Base-by-base conservation (phyloP, 768 basidiomycete species). In the Clavulina sp. region DNA sequence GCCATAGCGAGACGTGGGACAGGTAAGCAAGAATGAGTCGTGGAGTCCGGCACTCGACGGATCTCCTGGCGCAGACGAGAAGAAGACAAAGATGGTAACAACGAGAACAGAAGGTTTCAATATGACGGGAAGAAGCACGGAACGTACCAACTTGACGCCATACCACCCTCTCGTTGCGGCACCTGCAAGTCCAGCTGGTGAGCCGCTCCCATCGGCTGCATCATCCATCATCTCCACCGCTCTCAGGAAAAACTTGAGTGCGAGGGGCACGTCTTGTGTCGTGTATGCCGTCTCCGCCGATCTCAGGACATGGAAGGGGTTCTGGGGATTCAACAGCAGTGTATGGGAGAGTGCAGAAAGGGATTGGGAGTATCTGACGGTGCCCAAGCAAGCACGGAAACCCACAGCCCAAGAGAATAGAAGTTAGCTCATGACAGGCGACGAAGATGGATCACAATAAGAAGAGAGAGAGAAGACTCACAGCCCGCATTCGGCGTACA, bases 281-380 rank as follows among this genome's bases (percentile, higher is more conserved):
- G 85, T 84, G 61, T 84, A 89, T 0, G 85, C 86, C 5, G 83
- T 88, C 64, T 95, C 89, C 0, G 87, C 89, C 47, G 78, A 80
- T 57, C 81, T 81, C n/a, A 91, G 72, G 52, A 78, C 73, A 34
- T 83, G 79, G 60, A 87, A 84, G 0, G 85, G 82, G 59, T 89
- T 92, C 57, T 91, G 85, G 0, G 89, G 86, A 2, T 79, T 74
- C 29, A 95, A 73, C 29, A 89, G 69, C 41, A 92, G 71, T 4
- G 76, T 81, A 65, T 95, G 88, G 7, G 83, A 80, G 3, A 91
- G 70, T 0, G 86, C 72, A 61, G 85, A 76, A 1, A 89, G 69
- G 0, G 88, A 76, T 41, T 67, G 69, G 1, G 74, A 71, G 60
- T 89, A 88, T 60, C 88, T 92, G 47, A 9, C 23, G 34, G 34